phyloP scores from a whole-genome alignment of 495 filamentous ascomycete genomes.

The Xylaria flabelliformis region DNA sequence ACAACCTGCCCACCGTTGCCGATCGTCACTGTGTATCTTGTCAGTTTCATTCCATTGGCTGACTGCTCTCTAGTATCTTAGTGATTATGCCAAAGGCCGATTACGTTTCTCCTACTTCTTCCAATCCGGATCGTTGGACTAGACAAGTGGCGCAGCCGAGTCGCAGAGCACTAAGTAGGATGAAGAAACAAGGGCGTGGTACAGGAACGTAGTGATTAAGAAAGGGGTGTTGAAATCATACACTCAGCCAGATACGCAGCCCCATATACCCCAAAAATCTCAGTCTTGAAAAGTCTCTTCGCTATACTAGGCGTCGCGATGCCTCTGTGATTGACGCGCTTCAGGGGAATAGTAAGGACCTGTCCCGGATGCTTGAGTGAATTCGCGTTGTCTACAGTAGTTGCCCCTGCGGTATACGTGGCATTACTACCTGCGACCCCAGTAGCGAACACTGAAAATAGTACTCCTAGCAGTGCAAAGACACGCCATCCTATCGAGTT shows the following conservation, averaged over 20 bases:
- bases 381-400: conserved; percentile 6
- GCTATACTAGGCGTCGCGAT: conserved; percentile 37
- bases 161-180: background rate
- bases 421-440: background rate
- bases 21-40: conserved; percentile 33
- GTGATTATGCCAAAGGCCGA: too few species aligned
- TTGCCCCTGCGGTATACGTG: background rate
- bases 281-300: conserved; percentile 34
- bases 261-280: conserved; percentile 37
- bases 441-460: background rate
- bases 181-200: background rate
- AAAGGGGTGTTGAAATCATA: conserved; percentile 19
- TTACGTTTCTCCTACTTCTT: background rate
- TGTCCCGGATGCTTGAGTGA: conserved; percentile 22
- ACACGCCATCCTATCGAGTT: conserved; percentile 6
- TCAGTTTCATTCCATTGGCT: background rate
- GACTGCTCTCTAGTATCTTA: background rate
- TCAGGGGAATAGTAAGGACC: conserved; percentile 35
- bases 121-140: background rate
- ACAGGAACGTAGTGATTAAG: background rate
- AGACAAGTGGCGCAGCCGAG: background rate
- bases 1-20: conserved; percentile 43
- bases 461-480: background rate
- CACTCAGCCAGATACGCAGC: conserved; percentile 41
- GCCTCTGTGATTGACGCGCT: conserved; percentile 32